phyloP scores from a whole-genome alignment of 441 rosid genomes.

The Gossypium laxum region DNA sequence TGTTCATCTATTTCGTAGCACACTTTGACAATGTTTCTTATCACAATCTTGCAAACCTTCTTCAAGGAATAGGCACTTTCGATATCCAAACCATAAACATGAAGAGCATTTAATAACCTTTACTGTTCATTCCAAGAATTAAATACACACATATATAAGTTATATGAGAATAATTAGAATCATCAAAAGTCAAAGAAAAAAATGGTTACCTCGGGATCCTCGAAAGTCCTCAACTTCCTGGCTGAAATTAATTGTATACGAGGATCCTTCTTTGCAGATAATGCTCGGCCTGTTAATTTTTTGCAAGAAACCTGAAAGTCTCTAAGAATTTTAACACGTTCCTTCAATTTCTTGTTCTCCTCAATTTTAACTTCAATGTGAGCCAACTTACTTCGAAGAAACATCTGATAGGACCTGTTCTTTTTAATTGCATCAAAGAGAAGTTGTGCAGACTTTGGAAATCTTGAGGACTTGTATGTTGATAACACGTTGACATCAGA shows the following conservation, averaged over 20 bases:
- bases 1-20: background rate
- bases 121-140: background rate
- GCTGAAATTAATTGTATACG: conserved; percentile 57
- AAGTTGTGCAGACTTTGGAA: conserved; percentile 55
- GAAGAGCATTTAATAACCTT: conserved; percentile 1
- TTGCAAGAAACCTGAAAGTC: conserved; percentile 69
- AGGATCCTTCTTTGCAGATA: conserved; percentile 68
- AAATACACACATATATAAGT: background rate
- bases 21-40: background rate
- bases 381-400: conserved; percentile 48
- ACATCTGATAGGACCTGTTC: conserved; percentile 73
- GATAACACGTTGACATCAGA: conserved; percentile 23
- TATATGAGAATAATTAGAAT: conserved; percentile 4
- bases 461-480: conserved; percentile 31
- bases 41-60: background rate
- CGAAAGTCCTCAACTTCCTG: conserved; percentile 21
- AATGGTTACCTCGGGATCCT: conserved; percentile 44
- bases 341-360: conserved; percentile 68
- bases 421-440: conserved; percentile 63
- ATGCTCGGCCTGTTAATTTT: conserved; percentile 46
- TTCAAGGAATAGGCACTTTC: background rate
- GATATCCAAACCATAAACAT: background rate
- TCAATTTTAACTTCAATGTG: conserved; percentile 69
- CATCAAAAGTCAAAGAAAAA: conserved; percentile 2
- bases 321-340: conserved; percentile 53